Base-by-base conservation (phyloP, 2,329 filamentous ascomycete species). In the Penicillium olsonii region DNA sequence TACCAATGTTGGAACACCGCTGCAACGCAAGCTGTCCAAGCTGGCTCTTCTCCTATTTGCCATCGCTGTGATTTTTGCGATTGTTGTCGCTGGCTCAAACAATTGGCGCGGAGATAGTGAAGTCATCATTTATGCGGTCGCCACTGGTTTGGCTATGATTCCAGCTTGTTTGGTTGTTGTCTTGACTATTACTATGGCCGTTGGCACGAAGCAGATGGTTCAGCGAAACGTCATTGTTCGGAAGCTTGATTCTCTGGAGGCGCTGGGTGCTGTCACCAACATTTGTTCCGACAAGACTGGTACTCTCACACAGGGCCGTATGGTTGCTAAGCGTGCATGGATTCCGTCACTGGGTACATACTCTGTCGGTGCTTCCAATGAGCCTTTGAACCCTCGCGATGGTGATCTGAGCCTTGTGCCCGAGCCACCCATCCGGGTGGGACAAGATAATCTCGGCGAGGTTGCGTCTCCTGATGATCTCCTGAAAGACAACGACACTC, bases 71-170 rank as follows among this genome's bases (percentile, higher is more conserved):
- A 61, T 88, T 20, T 86, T 85, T 53, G 85, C 85, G 8, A 80
- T 89, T 56, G 83, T 89, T 58, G 85, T 88, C 33, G 78, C 87
- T 38, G 85, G 76, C 6, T 82, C 85, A 45, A 88, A 87, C 67
- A 59, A 76, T 1, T 84, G 83, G 64, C 68, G 73, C n/a, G 66
- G 69, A 29, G 69, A 75, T 26, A 75, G 77, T 22, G 82, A 85
- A 56, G 83, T 87, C 52, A 83, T 87, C 56, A 85, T 85, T 55
- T 85, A 85, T 57, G 83, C 81, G 2, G 81, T 85, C 7, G 81
- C 80, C 1, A 81, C 78, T 1, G 79, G 78, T 18, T 67, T 85
- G 15, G 80, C 77, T 26, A 84, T 84, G 79, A 83, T 85, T 59
- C 83, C 83, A 0, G 82, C 81, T 4, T 81, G 80, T 31, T 71